Conservation (phyloP, 2,329 filamentous ascomycete species). For the Cladosporium austrohemisphaericum region DNA sequence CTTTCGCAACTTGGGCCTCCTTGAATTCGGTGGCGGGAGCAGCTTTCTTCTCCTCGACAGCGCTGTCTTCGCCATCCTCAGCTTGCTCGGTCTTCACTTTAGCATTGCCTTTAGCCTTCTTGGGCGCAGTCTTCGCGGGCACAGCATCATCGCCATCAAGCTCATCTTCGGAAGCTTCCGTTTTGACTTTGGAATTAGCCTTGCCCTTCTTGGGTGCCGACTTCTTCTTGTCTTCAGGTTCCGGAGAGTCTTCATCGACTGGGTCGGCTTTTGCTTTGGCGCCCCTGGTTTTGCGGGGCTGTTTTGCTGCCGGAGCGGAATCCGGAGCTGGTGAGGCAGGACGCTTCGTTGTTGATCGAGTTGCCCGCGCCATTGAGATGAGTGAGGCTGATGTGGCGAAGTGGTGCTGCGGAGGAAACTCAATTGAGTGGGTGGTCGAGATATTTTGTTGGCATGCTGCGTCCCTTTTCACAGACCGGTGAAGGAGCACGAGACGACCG, state of each 20-base stretch:
- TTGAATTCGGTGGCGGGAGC: constrained; percentile 39
- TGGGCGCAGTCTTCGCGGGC: constrained; percentile 4
- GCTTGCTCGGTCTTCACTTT: constrained; percentile 13
- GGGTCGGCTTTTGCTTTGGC: constrained; percentile 10
- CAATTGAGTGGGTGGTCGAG: too few species aligned
- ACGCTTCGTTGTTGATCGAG: constrained; percentile 10
- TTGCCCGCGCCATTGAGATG: constrained; percentile 4
- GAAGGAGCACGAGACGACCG: too few species aligned
- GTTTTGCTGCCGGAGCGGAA: constrained; percentile 2
- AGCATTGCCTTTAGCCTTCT: constrained; percentile 20
- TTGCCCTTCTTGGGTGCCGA: constrained; percentile 14
- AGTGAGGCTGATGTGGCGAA: too few species aligned
- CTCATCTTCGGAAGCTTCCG: constrained; percentile 8
- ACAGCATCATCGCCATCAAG: constrained; percentile 11
- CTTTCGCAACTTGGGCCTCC: constrained; percentile 45
- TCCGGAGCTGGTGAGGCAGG: background rate
- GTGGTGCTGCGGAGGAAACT: too few species aligned
- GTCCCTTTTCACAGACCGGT: too few species aligned
- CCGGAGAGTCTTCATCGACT: constrained; percentile 10
- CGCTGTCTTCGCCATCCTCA: constrained; percentile 6
- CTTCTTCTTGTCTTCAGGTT: constrained; percentile 17
- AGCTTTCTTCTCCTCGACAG: constrained; percentile 21
- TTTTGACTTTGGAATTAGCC: constrained; percentile 12
- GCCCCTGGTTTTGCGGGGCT: constrained; percentile 9
- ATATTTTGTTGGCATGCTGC: too few species aligned